Evolutionary conservation across 2,329 filamentous ascomycete species (phyloP).

Genomic region (Ophiosphaerella herpotricha): DNA sequence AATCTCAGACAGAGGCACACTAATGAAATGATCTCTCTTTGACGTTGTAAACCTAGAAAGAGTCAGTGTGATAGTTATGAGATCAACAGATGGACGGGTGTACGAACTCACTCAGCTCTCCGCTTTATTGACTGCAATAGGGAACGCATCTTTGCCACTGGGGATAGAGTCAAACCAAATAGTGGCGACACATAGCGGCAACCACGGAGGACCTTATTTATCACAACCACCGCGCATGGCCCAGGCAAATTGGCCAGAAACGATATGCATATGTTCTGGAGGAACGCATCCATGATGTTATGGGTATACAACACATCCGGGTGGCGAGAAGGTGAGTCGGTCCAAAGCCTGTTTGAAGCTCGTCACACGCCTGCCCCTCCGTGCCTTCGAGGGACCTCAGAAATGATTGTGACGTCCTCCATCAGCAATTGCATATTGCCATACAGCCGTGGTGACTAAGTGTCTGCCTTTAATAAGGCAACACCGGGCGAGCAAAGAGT

Average conservation of each 20-base stretch:
- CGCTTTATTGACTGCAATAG: slow-evolving; percentile 8
- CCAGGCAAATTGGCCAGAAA: not conserved
- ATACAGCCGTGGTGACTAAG: not conserved
- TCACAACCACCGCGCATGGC: not conserved
- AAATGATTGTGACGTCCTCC: not conserved
- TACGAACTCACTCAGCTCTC: slow-evolving; percentile 13
- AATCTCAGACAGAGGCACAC: not conserved
- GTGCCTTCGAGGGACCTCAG: not conserved
- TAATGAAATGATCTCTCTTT: not conserved
- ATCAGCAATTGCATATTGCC: not conserved
- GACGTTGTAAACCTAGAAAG: slow-evolving; percentile 1
- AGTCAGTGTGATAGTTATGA: not conserved
- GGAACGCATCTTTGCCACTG: slow-evolving; percentile 12
- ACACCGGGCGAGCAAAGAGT: not conserved
- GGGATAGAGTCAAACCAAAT: slow-evolving; percentile 5
- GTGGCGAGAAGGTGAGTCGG: not conserved
- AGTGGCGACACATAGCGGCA: slow-evolving; percentile 1
- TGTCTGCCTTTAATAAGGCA: not conserved
- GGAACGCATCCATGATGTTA: slow-evolving; percentile 2
- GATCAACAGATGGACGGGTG: not conserved
- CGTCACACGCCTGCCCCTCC: not conserved
- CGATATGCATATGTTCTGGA: slow-evolving; percentile 5
- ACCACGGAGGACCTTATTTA: slow-evolving; percentile 17
- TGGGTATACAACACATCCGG: slow-evolving; percentile 1
- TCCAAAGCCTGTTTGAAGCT: not conserved